Evolutionary conservation across 192 early-diverging fungal genomes (phyloP).

Genomic region (Coemansia sp.): DNA sequence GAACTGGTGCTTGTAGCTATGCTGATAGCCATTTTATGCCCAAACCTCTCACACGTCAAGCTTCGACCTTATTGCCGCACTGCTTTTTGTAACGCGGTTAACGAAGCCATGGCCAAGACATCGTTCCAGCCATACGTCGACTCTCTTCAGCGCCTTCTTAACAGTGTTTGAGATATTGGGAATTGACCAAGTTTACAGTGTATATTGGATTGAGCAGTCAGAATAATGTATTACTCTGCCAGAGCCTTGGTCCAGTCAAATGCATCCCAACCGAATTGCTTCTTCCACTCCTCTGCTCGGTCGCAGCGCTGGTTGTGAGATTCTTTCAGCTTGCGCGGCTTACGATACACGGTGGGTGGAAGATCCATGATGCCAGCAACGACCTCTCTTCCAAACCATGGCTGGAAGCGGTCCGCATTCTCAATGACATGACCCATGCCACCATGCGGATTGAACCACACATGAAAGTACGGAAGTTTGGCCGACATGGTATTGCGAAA

Average conservation of each 20-base stretch:
- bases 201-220: background rate
- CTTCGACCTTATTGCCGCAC: background rate
- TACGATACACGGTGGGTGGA: constrained; percentile 72
- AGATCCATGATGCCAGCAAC: constrained; percentile 84
- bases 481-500: constrained; percentile 72
- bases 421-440: constrained; percentile 98
- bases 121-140: background rate
- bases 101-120: too few relatives aligned
- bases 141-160: background rate
- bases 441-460: constrained; percentile 89
- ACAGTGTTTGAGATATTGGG: background rate
- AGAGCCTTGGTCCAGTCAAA: constrained; percentile 83
- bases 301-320: constrained; percentile 54
- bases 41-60: background rate
- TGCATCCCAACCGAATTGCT: constrained; percentile 66
- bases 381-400: constrained; percentile 89
- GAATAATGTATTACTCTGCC: background rate
- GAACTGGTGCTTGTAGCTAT: background rate
- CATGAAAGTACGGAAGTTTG: constrained; percentile 94
- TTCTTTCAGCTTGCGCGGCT: constrained; percentile 61
- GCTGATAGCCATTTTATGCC: background rate
- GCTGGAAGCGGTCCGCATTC: constrained; percentile 72
- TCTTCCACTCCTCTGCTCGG: constrained; percentile 61
- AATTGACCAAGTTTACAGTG: background rate
- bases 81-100: background rate